Evolutionary conservation across 176 grass and related monocot genomes (phyloP).

Genomic region (Hordeum marinum): DNA sequence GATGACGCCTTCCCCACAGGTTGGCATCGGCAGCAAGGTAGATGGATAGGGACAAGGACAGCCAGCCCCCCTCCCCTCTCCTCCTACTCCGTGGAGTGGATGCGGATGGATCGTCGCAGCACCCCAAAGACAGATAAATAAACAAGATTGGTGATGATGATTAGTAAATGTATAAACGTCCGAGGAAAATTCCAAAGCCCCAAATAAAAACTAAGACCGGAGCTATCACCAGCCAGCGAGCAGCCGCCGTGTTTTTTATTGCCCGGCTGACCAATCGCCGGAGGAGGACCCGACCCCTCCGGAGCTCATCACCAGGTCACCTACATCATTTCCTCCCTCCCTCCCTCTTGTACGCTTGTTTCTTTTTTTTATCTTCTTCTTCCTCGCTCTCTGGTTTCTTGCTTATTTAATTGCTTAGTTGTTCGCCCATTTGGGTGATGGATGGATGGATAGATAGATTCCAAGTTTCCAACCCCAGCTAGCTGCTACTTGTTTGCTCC

Average conservation of each 20-base stretch:
- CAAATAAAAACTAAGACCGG: constrained; percentile 27
- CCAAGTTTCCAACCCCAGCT: constrained; percentile 43
- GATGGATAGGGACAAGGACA: constrained; percentile 42
- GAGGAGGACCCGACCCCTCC: not conserved
- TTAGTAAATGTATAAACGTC: not conserved
- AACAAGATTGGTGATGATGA: not conserved
- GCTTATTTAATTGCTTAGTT: constrained; percentile 30
- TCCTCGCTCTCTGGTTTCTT: not conserved
- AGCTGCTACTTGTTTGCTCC: constrained; percentile 11
- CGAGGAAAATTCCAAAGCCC: not conserved
- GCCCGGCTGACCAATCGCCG: constrained; percentile 30
- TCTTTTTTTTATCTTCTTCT: not conserved
- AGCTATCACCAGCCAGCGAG: constrained; percentile 9
- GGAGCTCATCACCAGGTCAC: constrained; percentile 36
- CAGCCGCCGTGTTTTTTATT: constrained; percentile 7
- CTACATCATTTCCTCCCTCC: constrained; percentile 14
- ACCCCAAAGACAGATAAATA: not conserved
- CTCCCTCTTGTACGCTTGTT: not conserved
- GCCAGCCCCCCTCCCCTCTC: not conserved
- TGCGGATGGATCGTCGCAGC: constrained; percentile 32
- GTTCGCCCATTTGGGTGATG: constrained; percentile 23
- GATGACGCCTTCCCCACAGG: constrained; percentile 27
- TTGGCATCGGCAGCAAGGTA: constrained; percentile 44
- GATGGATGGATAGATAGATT: constrained; percentile 30
- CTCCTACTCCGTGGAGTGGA: not conserved